Conservation (phyloP, 2,329 filamentous ascomycete species). For the Penicillium sp. region DNA sequence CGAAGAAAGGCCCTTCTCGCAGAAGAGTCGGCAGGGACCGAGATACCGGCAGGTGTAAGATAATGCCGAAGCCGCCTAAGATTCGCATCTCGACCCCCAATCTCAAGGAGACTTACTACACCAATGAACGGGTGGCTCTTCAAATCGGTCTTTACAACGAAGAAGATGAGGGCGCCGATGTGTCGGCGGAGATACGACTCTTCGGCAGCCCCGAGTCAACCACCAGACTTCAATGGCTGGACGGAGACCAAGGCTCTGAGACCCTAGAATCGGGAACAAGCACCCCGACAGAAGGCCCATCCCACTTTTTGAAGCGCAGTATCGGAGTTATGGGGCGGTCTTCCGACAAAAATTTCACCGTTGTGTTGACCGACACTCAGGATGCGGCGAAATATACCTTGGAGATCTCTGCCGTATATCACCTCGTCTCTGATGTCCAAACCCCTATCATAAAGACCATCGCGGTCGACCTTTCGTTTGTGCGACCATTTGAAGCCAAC, state of each 20-base stretch:
- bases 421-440: conserved; percentile 72
- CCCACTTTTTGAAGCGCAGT: conserved; percentile 33
- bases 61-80: conserved; percentile 88
- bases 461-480: conserved; percentile 67
- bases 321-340: conserved; percentile 38
- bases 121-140: conserved; percentile 72
- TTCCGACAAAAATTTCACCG: conserved; percentile 30
- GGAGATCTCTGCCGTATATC: conserved; percentile 72
- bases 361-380: conserved; percentile 54
- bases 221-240: conserved; percentile 49
- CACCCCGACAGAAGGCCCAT: conserved; percentile 28
- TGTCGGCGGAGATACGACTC: conserved; percentile 67
- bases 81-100: conserved; percentile 70
- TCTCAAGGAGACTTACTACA: conserved; percentile 72
- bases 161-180: conserved; percentile 75
- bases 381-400: conserved; percentile 62
- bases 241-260: conserved; percentile 29
- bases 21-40: conserved; percentile 46
- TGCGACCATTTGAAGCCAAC: conserved; percentile 85
- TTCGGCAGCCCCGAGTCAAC: conserved; percentile 56
- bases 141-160: conserved; percentile 72
- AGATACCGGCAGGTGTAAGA: conserved; percentile 60
- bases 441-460: conserved; percentile 76
- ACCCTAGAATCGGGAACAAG: conserved; percentile 20
- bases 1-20: conserved; percentile 32